These are phyloP conservation scores for Kalmusia sp. DNA, from an alignment of 2,329 filamentous ascomycete species.

Conservation along the genomic window DNA sequence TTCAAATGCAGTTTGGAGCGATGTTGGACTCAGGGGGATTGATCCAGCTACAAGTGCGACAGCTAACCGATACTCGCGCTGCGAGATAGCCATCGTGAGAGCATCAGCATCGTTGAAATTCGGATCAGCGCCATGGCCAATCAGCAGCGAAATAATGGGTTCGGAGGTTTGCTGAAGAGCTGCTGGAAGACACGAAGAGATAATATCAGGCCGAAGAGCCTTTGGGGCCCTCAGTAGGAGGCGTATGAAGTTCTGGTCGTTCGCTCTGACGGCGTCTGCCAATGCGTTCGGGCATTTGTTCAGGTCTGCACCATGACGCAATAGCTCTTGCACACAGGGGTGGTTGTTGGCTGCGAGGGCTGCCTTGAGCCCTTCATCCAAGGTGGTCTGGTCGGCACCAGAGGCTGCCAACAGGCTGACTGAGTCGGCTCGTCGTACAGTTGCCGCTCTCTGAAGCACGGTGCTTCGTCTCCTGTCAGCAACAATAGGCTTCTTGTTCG, in stretches of 20 bases:
- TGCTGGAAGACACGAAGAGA: constrained; percentile 40
- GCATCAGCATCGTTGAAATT: constrained; percentile 44
- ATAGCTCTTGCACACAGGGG: constrained; percentile 38
- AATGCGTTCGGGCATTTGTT: constrained; percentile 40
- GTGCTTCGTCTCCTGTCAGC: constrained; percentile 41
- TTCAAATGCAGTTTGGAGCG: constrained; percentile 38
- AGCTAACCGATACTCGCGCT: constrained; percentile 36
- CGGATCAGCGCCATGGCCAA: constrained; percentile 43
- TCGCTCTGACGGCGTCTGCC: constrained; percentile 38
- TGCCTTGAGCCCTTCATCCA: constrained; percentile 43
- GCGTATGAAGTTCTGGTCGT: constrained; percentile 37
- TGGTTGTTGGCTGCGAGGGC: constrained; percentile 41
- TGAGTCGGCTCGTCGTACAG: constrained; percentile 35
- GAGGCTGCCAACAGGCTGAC: constrained; percentile 41
- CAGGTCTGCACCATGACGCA: constrained; percentile 44
- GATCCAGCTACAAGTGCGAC: constrained; percentile 38
- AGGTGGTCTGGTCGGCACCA: constrained; percentile 43
- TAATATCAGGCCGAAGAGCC: constrained; percentile 34
- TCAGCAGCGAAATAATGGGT: constrained; percentile 34
- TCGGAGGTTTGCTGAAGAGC: constrained; percentile 43
- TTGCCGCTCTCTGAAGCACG: constrained; percentile 43
- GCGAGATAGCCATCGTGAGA: constrained; percentile 39
- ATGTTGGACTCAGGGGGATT: constrained; percentile 26
- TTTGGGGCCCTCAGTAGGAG: constrained; percentile 43
- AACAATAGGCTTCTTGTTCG: constrained; percentile 25